Percentiles rank a stretch among this genome's conserved stretches.
phyloP scores from a whole-genome alignment of 495 filamentous ascomycete species.

The Penicillium ucsense region DNA sequence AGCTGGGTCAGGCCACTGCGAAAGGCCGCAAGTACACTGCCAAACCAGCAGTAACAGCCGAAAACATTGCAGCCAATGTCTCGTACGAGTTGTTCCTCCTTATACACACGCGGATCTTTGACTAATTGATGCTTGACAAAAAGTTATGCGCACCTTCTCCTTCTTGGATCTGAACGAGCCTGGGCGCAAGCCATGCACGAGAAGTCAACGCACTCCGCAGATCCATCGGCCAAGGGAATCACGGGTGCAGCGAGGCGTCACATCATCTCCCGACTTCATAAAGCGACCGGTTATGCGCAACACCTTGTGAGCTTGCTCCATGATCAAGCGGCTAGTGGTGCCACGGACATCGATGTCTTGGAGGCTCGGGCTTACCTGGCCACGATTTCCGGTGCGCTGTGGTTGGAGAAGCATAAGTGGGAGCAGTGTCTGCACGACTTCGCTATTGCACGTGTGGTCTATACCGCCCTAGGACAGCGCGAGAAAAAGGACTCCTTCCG shows the following conservation, averaged over 20 bases:
- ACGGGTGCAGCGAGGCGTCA: slow-evolving; percentile 73
- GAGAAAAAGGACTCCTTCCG: slow-evolving; percentile 65
- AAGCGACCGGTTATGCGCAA: slow-evolving; percentile 62
- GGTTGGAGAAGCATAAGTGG: slow-evolving; percentile 85
- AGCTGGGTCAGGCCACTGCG: slow-evolving; percentile 69
- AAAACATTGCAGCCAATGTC: slow-evolving; percentile 66
- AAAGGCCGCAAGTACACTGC: slow-evolving; percentile 76
- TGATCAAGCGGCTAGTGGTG: slow-evolving; percentile 46
- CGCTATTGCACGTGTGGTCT: slow-evolving; percentile 71
- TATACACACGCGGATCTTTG: neutral
- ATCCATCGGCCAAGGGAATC: slow-evolving; percentile 58
- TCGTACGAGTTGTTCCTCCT: slow-evolving; percentile 46
- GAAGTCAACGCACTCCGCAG: slow-evolving; percentile 73
- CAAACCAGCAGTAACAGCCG: slow-evolving; percentile 60
- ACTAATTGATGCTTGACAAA: slow-evolving; percentile 8
- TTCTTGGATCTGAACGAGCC: slow-evolving; percentile 81
- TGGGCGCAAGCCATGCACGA: slow-evolving; percentile 97
- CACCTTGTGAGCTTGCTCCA: slow-evolving; percentile 57
- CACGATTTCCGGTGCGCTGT: slow-evolving; percentile 60
- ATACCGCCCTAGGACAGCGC: slow-evolving; percentile 58
- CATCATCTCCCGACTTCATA: slow-evolving; percentile 76
- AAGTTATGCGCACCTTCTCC: slow-evolving; percentile 69
- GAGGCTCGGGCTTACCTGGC: slow-evolving; percentile 81
- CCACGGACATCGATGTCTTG: slow-evolving; percentile 61
- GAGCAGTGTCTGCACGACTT: slow-evolving; percentile 64